These are phyloP conservation scores for Pluteus cervinus DNA, from an alignment of 768 basidiomycete genomes.

Conservation along the genomic window DNA sequence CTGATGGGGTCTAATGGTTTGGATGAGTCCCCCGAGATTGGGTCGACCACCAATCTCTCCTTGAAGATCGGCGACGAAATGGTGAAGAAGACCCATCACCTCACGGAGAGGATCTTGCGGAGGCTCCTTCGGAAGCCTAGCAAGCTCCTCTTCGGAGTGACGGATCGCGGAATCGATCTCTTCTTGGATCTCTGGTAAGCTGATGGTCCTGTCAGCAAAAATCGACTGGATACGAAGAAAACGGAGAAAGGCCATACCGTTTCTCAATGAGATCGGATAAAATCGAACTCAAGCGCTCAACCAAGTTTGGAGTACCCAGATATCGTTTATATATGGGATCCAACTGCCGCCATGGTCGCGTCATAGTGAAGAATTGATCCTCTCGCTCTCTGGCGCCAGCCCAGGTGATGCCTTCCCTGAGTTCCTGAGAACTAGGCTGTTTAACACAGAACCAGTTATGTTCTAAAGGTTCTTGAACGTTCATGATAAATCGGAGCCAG, in stretches of 20 bases:
- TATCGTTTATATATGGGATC: slow-evolving; percentile 36
- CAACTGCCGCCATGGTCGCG: slow-evolving; percentile 40
- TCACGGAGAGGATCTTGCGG: slow-evolving; percentile 44
- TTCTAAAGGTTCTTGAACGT: slow-evolving; percentile 36
- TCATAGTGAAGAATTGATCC: slow-evolving; percentile 40
- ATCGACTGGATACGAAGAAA: background rate
- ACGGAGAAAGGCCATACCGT: slow-evolving; percentile 27
- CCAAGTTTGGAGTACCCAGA: slow-evolving; percentile 44
- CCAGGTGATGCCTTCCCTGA: slow-evolving; percentile 45
- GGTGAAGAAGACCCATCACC: slow-evolving; percentile 32
- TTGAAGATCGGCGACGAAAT: slow-evolving; percentile 34
- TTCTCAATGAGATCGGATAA: slow-evolving; percentile 47
- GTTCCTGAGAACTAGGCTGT: slow-evolving; percentile 35
- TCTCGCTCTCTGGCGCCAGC: slow-evolving; percentile 46
- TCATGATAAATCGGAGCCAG: slow-evolving; percentile 50
- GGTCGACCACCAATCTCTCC: slow-evolving; percentile 40
- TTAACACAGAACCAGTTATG: slow-evolving; percentile 51
- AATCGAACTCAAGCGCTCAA: slow-evolving; percentile 43
- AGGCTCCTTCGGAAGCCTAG: slow-evolving; percentile 35
- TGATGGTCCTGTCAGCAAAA: background rate
- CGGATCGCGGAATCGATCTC: slow-evolving; percentile 38
- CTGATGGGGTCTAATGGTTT: slow-evolving; percentile 40
- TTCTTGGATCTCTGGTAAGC: slow-evolving; percentile 30
- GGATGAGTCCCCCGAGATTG: slow-evolving; percentile 37
- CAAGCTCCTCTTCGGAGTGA: slow-evolving; percentile 22